Evolutionary conservation across 345 rosid species (phyloP).

Genomic region (Conringia planisiliqua): DNA sequence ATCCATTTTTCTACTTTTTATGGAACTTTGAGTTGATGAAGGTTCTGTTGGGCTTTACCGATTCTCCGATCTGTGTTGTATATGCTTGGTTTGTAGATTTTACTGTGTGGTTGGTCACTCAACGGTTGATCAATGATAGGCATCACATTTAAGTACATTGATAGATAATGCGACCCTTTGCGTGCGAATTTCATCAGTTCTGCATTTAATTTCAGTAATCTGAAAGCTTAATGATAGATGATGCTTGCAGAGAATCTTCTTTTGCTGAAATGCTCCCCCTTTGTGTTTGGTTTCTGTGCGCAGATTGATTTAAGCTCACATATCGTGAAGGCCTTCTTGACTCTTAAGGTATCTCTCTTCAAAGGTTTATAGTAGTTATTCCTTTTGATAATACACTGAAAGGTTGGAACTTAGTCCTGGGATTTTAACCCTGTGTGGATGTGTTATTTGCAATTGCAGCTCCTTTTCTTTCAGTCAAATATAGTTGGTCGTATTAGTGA

Average conservation of each 20-base stretch:
- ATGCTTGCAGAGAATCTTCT: background rate
- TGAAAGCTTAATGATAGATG: background rate
- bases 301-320: conserved; percentile 96
- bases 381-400: background rate
- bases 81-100: background rate
- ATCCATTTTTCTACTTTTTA: background rate
- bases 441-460: background rate
- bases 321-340: conserved; percentile 76
- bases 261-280: background rate
- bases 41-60: background rate
- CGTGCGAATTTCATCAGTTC: background rate
- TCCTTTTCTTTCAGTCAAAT: background rate
- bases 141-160: background rate
- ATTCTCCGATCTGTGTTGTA: conserved; percentile 13
- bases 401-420: background rate
- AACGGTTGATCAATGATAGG: background rate
- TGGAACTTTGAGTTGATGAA: background rate
- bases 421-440: background rate
- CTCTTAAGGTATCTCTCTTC: conserved; percentile 63
- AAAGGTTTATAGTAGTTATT: background rate
- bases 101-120: conserved; percentile 2
- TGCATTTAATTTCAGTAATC: background rate
- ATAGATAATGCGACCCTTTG: background rate
- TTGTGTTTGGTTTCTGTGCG: conserved; percentile 26
- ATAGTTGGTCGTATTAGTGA: background rate